These are phyloP conservation scores for Solanum infundibuliforme DNA, from an alignment of 257 asterid genomes.

Conservation along the genomic window DNA sequence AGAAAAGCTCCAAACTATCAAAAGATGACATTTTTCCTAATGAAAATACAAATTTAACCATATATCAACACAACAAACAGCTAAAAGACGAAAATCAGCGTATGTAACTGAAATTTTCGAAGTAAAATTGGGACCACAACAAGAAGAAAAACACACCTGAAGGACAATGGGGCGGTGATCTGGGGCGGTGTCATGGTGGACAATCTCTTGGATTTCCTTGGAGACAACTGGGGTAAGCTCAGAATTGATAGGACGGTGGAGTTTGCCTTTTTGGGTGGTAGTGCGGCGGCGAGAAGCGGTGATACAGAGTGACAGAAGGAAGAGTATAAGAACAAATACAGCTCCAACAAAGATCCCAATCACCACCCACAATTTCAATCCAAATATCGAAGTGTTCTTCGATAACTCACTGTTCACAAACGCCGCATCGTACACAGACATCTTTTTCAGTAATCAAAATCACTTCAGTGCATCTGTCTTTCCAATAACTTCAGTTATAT, in stretches of 20 bases:
- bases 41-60: neutral
- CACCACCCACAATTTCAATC: conserved; percentile 73
- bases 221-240: conserved; percentile 58
- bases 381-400: conserved; percentile 68
- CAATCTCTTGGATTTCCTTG: conserved; percentile 73
- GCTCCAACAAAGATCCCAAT: conserved; percentile 82
- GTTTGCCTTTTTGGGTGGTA: conserved; percentile 8
- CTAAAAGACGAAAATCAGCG: neutral
- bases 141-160: conserved; percentile 22
- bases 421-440: conserved; percentile 59
- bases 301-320: conserved; percentile 69
- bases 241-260: conserved; percentile 16
- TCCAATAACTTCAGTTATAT: neutral
- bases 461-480: neutral
- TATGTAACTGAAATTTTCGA: neutral
- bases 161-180: conserved; percentile 52
- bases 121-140: neutral
- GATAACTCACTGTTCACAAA: conserved; percentile 59
- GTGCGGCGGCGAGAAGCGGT: conserved; percentile 66
- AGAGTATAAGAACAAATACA: conserved; percentile 62
- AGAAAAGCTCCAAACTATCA: neutral
- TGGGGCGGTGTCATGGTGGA: conserved; percentile 41
- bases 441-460: conserved; percentile 10
- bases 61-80: neutral
- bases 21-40: neutral